Conservation (phyloP, 2,329 filamentous ascomycete genomes). For the Karstenula rhodostoma region DNA sequence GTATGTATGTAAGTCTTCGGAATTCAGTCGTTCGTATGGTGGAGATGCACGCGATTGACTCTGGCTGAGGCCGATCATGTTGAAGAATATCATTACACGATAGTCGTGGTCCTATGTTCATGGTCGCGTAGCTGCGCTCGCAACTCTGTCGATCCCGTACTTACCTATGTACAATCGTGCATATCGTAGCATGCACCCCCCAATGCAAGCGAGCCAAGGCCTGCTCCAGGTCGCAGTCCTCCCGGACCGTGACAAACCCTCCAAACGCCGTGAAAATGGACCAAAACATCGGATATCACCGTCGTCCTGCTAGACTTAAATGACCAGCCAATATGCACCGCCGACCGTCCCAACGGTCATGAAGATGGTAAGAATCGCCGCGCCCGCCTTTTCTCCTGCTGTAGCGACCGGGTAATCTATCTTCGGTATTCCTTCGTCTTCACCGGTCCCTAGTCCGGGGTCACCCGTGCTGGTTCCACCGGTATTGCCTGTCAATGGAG, state of each 20-base stretch:
- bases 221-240: neutral
- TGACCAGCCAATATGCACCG: slow-evolving; percentile 35
- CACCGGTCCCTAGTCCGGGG: slow-evolving; percentile 45
- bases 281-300: slow-evolving; percentile 1
- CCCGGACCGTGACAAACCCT: neutral
- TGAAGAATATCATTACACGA: neutral
- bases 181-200: neutral
- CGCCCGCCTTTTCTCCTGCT: slow-evolving; percentile 53
- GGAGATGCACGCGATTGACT: neutral
- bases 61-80: neutral
- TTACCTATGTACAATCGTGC: slow-evolving; percentile 4
- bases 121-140: neutral
- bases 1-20: neutral
- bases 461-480: slow-evolving; percentile 60
- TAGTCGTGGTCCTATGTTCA: slow-evolving; percentile 1
- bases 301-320: slow-evolving; percentile 1
- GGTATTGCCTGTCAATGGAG: slow-evolving; percentile 56
- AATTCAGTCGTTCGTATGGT: neutral
- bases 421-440: slow-evolving; percentile 34
- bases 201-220: slow-evolving; percentile 6
- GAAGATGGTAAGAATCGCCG: slow-evolving; percentile 53
- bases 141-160: neutral
- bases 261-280: neutral
- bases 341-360: slow-evolving; percentile 27
- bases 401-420: slow-evolving; percentile 34